phyloP scores from a whole-genome alignment of 1,139 yeast species.

The Taphrina betulina region DNA sequence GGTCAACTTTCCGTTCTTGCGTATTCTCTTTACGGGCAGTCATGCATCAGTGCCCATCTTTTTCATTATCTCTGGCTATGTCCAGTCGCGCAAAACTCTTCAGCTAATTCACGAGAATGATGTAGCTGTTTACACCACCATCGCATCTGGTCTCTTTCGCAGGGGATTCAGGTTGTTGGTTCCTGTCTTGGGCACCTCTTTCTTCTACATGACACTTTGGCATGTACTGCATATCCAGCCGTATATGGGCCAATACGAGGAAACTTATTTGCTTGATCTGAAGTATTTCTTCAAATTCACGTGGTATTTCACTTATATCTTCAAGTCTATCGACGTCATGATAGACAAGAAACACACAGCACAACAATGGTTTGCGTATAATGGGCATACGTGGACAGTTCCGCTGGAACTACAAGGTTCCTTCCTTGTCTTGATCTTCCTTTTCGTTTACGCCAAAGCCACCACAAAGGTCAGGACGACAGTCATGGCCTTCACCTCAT shows the following conservation, averaged over 20 bases:
- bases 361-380: conserved; percentile 1
- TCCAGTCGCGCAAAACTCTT: not conserved
- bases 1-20: not conserved
- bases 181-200: conserved; percentile 1
- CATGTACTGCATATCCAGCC: not conserved
- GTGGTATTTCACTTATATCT: not conserved
- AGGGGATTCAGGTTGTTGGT: not conserved
- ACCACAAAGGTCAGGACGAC: not conserved
- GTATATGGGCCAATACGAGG: not conserved
- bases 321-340: not conserved
- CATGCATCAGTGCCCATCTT: conserved; percentile 21
- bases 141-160: conserved; percentile 1
- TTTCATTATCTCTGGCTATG: conserved; percentile 26
- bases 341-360: not conserved
- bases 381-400: conserved; percentile 4
- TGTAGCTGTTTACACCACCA: not conserved
- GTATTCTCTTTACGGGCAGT: conserved; percentile 13
- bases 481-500: not conserved
- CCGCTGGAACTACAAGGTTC: not conserved
- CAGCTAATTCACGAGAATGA: conserved; percentile 1
- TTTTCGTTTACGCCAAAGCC: not conserved
- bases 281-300: not conserved
- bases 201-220: conserved; percentile 1
- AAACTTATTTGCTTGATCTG: not conserved
- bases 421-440: not conserved